Base-by-base conservation (phyloP, 2,329 filamentous ascomycete genomes). In the Endoconidiophora polonica region DNA sequence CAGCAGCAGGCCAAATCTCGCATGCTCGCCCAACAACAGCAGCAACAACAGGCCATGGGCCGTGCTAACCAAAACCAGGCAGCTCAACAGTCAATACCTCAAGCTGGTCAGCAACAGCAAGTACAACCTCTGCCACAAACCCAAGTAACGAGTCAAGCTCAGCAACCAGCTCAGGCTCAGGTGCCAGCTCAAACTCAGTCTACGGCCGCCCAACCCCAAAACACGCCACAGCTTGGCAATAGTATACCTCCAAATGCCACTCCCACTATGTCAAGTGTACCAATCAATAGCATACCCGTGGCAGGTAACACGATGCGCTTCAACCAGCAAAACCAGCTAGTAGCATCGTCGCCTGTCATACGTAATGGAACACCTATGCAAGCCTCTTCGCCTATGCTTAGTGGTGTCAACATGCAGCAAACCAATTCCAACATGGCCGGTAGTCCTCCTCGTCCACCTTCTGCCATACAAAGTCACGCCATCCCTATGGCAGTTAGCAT, bases 371-470 rank as follows among this genome's bases (percentile, higher is more conserved):
- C 77, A 1, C 78, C 78, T 10, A 76, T 78, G 50, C 76, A 73
- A 51, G 73, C 76, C 65, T 81, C 78, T 4, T 81, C 78, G 1
- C 79, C 78, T 6, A 79, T 76, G 69, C 71, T 77, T n/a, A 69
- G 69, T 41, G 72, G 72, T 36, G 73, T 74, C 23, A 66, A 75
- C 0, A 82, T 83, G 78, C 76, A 80, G 54, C 70, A 72, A 36
- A 77, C 76, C 24, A 76, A 73, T 45, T 83, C 81, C 1, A 80
- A 72, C 57, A 79, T 83, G 70, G 79, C 77, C 18, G 76, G 70
- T 47, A 85, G 80, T 58, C 81, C 81, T 23, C 68, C 77, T 16
- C 70, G 81, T 42, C 79, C 81, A 14, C 67, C 79, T 0, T 84
- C 81, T 14, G 77, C 79, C 4, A 76, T 77, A 3, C 78, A 79